Base-by-base conservation (phyloP, 495 filamentous ascomycete species). In the Xylaria scruposa region DNA sequence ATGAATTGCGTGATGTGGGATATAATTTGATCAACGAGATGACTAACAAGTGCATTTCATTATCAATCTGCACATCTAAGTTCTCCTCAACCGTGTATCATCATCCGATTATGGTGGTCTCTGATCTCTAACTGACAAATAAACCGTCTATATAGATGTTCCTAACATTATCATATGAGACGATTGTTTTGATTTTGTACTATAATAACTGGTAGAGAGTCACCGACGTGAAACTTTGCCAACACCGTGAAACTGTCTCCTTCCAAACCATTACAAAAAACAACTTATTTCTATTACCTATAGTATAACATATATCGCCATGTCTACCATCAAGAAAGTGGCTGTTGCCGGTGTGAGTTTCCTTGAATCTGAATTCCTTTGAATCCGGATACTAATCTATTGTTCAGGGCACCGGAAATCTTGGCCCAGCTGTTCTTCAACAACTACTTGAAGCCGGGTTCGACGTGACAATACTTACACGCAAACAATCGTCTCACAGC, bases 381-480 rank as follows among this genome's bases (percentile, higher is more conserved):
- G 13, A 19, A 51, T 19, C 26, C 46, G 4, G 15, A 44, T 10
- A 54, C 31, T 31, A 61, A 62, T 31, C 19, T 38, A 19, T 3
- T 53, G 10, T 9, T 2, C 38, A 88, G 86, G 85, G 81, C 19
- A 82, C 81, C 12, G 90, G 90, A 42, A 84, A 81, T 53, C 76
- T 90, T 9, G 89, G 89, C 59, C 75, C 81, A 5, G 74, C 84
- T 2, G 75, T 90, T 33, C 76, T 91, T 64, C 76, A 85, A 8
- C 80, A 77, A 12, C 78, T 91, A 15, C 68, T 88, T 33, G 75
- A 82, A 3, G 80, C 83, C 0, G 75, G 78, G 15, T 88, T 89
- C 80, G 78, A 84, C 6, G 81, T 91, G 60, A 89, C 88, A 5
- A 79, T 85, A 36, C 74, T 92, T 9, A 82, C 82, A 29, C 86